phyloP scores from a whole-genome alignment of 257 asterid genomes.

The Ophiorrhiza pumila region DNA sequence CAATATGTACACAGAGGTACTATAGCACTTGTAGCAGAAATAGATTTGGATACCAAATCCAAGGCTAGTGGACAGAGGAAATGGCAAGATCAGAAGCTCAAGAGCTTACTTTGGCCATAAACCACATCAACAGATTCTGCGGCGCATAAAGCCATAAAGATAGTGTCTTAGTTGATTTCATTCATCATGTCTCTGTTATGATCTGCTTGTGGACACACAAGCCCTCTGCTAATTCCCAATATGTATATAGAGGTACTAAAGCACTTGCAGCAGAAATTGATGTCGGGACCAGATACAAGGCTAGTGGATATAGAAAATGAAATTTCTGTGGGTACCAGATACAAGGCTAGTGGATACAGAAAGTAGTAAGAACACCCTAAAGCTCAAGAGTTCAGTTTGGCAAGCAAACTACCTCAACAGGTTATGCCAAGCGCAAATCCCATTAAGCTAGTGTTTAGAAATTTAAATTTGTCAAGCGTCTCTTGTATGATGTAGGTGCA shows the following conservation, averaged over 20 bases:
- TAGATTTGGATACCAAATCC: not conserved
- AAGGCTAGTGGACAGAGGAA: not conserved
- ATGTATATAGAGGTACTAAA: not conserved
- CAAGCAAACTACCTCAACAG: constrained; percentile 1
- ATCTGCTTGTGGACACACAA: not conserved
- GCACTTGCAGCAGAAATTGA: not conserved
- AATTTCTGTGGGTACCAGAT: not conserved
- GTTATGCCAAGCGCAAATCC: not conserved
- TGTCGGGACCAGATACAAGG: not conserved
- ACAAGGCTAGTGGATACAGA: not conserved
- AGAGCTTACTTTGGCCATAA: not conserved
- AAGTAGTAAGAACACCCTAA: not conserved
- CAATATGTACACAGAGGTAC: not conserved
- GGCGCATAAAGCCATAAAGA: not conserved
- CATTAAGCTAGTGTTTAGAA: not conserved
- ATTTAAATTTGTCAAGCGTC: not conserved
- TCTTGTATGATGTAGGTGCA: not conserved
- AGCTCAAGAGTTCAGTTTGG: not conserved
- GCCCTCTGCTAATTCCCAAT: not conserved
- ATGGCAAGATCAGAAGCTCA: not conserved
- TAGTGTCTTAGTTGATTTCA: not conserved
- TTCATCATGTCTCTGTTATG: not conserved
- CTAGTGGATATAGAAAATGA: not conserved
- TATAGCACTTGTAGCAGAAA: not conserved
- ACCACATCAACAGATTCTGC: not conserved